A percentile compares a stretch with the other conserved stretches of the same genome.
Conservation (phyloP, 805 yeast species). For the Starmerella vaccinii region DNA sequence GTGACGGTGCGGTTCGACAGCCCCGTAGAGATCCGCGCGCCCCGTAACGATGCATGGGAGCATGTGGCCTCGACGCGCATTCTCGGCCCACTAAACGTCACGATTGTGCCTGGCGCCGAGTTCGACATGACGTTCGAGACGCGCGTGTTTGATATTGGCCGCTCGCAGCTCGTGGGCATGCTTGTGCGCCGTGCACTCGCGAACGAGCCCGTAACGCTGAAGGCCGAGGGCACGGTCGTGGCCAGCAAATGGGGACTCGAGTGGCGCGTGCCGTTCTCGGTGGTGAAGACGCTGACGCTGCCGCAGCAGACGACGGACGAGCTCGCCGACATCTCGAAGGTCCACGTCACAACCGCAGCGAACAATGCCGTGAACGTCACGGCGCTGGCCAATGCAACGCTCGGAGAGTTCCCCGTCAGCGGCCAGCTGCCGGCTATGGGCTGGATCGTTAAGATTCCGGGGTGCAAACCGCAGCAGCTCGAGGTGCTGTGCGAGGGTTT, state of each 20-base stretch:
- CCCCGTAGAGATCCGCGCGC: constrained; percentile 4
- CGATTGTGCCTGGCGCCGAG: not conserved
- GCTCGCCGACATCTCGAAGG: constrained; percentile 12
- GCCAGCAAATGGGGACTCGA: constrained; percentile 19
- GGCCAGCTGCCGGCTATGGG: constrained; percentile 26
- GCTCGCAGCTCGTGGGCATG: constrained; percentile 14
- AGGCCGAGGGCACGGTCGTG: constrained; percentile 12
- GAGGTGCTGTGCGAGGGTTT: constrained; percentile 17
- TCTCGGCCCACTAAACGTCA: not conserved
- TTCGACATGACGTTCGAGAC: not conserved
- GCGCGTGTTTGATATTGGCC: constrained; percentile 19
- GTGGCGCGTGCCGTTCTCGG: constrained; percentile 9
- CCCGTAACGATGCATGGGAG: constrained; percentile 3
- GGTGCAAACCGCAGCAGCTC: constrained; percentile 22
- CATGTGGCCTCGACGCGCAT: constrained; percentile 4
- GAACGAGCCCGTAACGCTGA: constrained; percentile 7
- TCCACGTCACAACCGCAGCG: not conserved
- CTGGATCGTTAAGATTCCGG: constrained; percentile 28
- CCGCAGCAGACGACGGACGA: constrained; percentile 16
- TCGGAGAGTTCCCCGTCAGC: constrained; percentile 12
- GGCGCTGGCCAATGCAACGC: constrained; percentile 14
- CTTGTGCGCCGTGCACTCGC: constrained; percentile 8
- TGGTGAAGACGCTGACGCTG: constrained; percentile 2
- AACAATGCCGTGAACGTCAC: constrained; percentile 5
- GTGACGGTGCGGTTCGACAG: constrained; percentile 7